Base-by-base conservation (phyloP, 2,329 filamentous ascomycete species). In the Fusarium fracticaudum region DNA sequence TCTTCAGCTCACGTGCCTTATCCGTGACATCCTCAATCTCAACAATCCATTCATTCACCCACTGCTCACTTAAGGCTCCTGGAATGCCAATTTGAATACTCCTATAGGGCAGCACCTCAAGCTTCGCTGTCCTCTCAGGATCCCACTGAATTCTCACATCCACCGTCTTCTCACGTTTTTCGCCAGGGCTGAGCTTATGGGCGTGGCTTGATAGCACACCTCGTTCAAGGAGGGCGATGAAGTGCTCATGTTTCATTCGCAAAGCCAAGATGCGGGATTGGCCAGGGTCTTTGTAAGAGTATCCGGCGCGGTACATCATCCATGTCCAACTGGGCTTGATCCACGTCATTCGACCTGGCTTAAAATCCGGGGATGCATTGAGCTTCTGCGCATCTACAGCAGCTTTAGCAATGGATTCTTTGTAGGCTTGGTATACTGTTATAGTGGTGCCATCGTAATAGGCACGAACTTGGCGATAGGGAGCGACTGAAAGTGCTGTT, bases 51-150 rank as follows among this genome's bases (percentile, higher is more conserved):
- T 88, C 82, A 43, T 84, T 81, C 8, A 85, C 81, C 85, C 87
- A 91, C 35, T 75, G 80, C 35, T 80, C 78, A 40, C 85, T 85
- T 59, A 89, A 72, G 3, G 78, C 79, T 6, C 80, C 84, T 3
- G 87, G 85, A n/a, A 91, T 86, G 2, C 90, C 90, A 71, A 91
- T 87, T 82, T 92, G 90, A 37, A 92, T 89, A 76, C 88, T 90
- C 47, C 90, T 82, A 76, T 88, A 85, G 13, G 75, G 78, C 59
- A 91, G 69, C 69, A 81, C 83, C 17, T 79, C 84, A 17, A 91
- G 77, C 41, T 79, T 77, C 4, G 86, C 78, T 31, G 83, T 83
- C 26, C 90, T 77, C 77, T 92, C 90, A 1, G 90, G 90, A 79
- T 92, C 90, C 90, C 90, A 92, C 77, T 91, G 90, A 13, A 91